Base-by-base conservation (phyloP, 2,329 filamentous ascomycete species). In the Epichloe gansuensis region DNA sequence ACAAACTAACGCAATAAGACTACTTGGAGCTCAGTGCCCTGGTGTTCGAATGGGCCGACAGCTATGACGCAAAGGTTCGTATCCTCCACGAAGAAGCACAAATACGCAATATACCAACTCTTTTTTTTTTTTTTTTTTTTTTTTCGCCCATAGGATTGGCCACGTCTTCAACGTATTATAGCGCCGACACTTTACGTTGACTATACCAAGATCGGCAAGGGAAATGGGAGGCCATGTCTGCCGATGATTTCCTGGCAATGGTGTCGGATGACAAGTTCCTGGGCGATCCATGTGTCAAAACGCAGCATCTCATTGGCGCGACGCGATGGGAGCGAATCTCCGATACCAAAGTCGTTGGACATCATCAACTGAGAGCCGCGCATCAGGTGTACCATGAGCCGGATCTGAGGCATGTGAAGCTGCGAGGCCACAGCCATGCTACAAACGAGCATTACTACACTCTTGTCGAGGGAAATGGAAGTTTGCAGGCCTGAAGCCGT, bases 41-140 rank as follows among this genome's bases (percentile, higher is more conserved):
- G 31, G 31, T 31, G 31, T 78, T 78, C 65, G 75, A 83, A 58
- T 82, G 80, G 80, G 79, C 78, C 54, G 78, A 83, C 63, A 80
- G 75, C 68, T 82, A 81, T 66, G 78, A 83, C 65, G 76, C 71
- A 65, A 84, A 85, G 68, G 76, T 31, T 31, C 31, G 31, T 31
- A 31, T 2, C 31, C 3, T 8, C 3, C 31, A 11, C 4, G 28
- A 11, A 31, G 28, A 11, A 31, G 3, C 28, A 31, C 11, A 3
- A 31, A 31, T 31, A 31, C 28, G 28, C 31, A 31, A 31, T 31
- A 1, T 31, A 11, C 31, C 9, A 31, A 31, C 28, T 11, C 11
- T 31, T 23, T 23, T 23, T 23, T 31, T 31, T 31, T 31, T 23
- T 23, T 23, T 31, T 31, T 17, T 17, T 31, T 31, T 23, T 23